Percentiles rank a stretch among this genome's conserved stretches.
phyloP scores from a whole-genome alignment of 1,284 basidiomycete genomes.

The Marasmius fiardii region DNA sequence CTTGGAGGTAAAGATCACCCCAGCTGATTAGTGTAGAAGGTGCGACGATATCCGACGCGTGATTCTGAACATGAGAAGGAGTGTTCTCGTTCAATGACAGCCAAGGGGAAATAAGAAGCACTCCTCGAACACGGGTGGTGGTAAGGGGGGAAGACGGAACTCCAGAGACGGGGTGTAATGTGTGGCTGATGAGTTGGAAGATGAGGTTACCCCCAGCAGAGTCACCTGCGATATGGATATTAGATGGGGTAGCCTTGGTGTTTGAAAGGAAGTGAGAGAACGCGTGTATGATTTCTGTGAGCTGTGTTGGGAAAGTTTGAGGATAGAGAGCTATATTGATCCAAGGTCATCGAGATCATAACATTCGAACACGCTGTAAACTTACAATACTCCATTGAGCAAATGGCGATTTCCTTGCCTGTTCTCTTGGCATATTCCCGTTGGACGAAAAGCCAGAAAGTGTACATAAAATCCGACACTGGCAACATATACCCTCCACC shows the following conservation, averaged over 20 bases:
- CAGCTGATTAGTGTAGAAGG: constrained; percentile 11
- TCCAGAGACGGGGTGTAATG: constrained; percentile 26
- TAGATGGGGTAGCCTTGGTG: constrained; percentile 15
- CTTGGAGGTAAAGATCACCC: constrained; percentile 16
- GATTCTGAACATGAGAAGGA: constrained; percentile 16
- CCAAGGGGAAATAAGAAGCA: constrained; percentile 33
- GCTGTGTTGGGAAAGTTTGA: constrained; percentile 18
- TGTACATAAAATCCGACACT: constrained; percentile 7
- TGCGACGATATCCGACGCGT: constrained; percentile 16
- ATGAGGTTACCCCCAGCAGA: constrained; percentile 35
- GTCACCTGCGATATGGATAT: constrained; percentile 26
- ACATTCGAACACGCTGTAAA: not conserved
- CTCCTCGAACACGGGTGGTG: constrained; percentile 21
- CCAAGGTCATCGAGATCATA: not conserved
- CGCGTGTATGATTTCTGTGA: constrained; percentile 17
- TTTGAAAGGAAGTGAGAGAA: constrained; percentile 16
- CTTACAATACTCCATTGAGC: constrained; percentile 16
- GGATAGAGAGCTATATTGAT: constrained; percentile 14
- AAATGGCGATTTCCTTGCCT: constrained; percentile 13
- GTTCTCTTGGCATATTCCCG: constrained; percentile 4
- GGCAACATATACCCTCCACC: constrained; percentile 16
- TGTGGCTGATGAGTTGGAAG: constrained; percentile 27
- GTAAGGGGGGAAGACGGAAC: constrained; percentile 17
- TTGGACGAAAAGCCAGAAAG: constrained; percentile 15
- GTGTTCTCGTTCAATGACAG: constrained; percentile 17